A percentile compares a stretch with the other conserved stretches of the same genome.
Evolutionary conservation across 352 stramenopile genomes (phyloP).

Genomic region (Globisporangium spinosum): DNA sequence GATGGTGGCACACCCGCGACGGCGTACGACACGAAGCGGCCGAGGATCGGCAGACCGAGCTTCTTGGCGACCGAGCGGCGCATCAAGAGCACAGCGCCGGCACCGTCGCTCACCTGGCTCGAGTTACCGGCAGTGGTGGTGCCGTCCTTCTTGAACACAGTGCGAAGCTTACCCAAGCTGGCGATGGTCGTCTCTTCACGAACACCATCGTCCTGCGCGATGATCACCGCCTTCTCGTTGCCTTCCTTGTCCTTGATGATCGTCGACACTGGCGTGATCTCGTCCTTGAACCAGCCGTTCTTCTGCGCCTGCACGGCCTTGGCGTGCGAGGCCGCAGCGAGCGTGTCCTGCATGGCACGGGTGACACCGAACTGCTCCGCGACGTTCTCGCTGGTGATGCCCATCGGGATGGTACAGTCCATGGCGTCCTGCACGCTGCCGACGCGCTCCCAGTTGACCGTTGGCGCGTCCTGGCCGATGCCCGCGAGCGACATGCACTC

Average conservation of each 20-base stretch:
- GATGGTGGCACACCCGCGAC: conserved; percentile 80
- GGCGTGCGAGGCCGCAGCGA: conserved; percentile 71
- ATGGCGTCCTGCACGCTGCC: conserved; percentile 57
- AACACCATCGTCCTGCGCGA: conserved; percentile 73
- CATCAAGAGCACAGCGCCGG: conserved; percentile 86
- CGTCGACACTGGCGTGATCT: conserved; percentile 86
- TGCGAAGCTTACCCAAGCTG: conserved; percentile 66
- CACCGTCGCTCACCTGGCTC: conserved; percentile 88
- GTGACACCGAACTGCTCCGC: conserved; percentile 75
- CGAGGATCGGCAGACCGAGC: conserved; percentile 78
- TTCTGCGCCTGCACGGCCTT: conserved; percentile 69
- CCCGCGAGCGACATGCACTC: conserved; percentile 82
- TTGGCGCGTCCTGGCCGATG: conserved; percentile 50
- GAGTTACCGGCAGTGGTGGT: conserved; percentile 82
- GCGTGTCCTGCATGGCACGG: conserved; percentile 70
- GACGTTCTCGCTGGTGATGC: conserved; percentile 86
- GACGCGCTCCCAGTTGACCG: conserved; percentile 60
- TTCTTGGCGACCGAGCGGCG: conserved; percentile 72
- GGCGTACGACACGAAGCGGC: conserved; percentile 82
- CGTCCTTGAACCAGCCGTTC: conserved; percentile 83
- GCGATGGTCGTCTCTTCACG: conserved; percentile 60
- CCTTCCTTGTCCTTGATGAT: conserved; percentile 74
- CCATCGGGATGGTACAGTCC: conserved; percentile 85
- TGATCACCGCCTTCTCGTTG: conserved; percentile 70
- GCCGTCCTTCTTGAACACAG: conserved; percentile 79